Evolutionary conservation across 2,329 filamentous ascomycete genomes (phyloP), one percentile per base, ranked within the genome.

Genomic region (Apiospora aurea): DNA sequence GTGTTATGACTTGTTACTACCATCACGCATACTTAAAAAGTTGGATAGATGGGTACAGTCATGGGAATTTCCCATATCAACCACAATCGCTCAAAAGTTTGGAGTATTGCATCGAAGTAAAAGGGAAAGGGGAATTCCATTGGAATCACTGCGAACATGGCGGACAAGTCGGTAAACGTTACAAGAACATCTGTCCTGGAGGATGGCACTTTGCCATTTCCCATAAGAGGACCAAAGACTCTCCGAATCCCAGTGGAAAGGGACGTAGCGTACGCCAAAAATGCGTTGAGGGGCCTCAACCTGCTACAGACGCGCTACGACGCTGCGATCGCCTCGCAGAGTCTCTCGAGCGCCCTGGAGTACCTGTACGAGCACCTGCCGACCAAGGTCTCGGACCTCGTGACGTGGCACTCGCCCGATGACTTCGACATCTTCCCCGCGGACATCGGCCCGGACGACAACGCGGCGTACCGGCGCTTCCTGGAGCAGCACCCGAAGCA

Each of bases 361-460:
- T 46, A 68, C n/a, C n/a, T 29, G 13, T 68, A 44, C 66, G 66
- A 68, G 3, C 66, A 68, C 10, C 66, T 68, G 5, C 66, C 66
- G 1, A 13, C n/a, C 4, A 38, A 44, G 24, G 66, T 68, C 3
- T 41, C 21, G 7, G 43, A 18, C 2, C 44, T 47, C 41, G 26
- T 68, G n/a, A 47, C 66, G 11, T 47, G 66, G 44, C 4, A 46
- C 8, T 38, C 29, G 18, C 57, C 57, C 6, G 34, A 64, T 41
- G 66, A 68, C 13, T 47, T 68, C 4, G 57, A 66, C 14, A 13
- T 66, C 4, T 66, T 34, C 14, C 57, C 57, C 14, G 8, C 8
- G 6, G 6, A 21, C 7, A 38, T 34, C 21, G 29, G n/a, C 6
- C 5, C 4, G 10, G 24, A 14, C 13, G 41, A 46, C 10, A 47